phyloP scores from a whole-genome alignment of 768 basidiomycete species.

The Pleurotus salmoneostramineus region DNA sequence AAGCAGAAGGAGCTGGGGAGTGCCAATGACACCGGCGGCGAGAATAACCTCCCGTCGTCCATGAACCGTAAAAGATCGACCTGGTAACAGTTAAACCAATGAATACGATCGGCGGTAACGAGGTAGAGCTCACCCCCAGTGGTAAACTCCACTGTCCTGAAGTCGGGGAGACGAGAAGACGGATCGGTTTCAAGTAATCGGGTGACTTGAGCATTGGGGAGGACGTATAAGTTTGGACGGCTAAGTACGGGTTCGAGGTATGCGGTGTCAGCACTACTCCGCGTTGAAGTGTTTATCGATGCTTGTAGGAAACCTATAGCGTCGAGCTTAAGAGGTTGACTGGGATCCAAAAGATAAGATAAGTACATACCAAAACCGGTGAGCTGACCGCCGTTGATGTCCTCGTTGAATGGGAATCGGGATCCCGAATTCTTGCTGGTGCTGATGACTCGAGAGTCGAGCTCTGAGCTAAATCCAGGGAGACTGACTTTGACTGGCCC shows the following conservation, averaged over 20 bases:
- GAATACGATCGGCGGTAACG: neutral
- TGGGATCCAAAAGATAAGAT: conserved; percentile 12
- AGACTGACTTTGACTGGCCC: conserved; percentile 19
- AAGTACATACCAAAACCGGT: conserved; percentile 34
- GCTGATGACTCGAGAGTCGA: conserved; percentile 17
- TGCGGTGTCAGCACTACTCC: conserved; percentile 19
- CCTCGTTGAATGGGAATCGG: conserved; percentile 36
- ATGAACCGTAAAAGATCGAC: conserved; percentile 7
- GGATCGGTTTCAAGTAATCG: conserved; percentile 2
- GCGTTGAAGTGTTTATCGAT: conserved; percentile 13
- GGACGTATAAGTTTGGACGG: conserved; percentile 20
- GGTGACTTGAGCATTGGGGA: conserved; percentile 15
- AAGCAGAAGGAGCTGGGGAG: conserved; percentile 18
- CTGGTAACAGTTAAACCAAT: neutral
- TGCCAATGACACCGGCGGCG: conserved; percentile 24
- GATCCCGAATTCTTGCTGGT: conserved; percentile 21
- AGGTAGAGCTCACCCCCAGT: neutral
- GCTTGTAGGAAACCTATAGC: conserved; percentile 18
- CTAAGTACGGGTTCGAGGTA: conserved; percentile 20
- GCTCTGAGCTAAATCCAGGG: conserved; percentile 13
- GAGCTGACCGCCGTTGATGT: conserved; percentile 37
- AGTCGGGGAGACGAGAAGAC: neutral
- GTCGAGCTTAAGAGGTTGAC: conserved; percentile 14
- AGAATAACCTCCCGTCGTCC: conserved; percentile 22
- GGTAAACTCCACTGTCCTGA: conserved; percentile 20